Conservation (phyloP, 2,329 filamentous ascomycete species). For the Claviceps africana region DNA sequence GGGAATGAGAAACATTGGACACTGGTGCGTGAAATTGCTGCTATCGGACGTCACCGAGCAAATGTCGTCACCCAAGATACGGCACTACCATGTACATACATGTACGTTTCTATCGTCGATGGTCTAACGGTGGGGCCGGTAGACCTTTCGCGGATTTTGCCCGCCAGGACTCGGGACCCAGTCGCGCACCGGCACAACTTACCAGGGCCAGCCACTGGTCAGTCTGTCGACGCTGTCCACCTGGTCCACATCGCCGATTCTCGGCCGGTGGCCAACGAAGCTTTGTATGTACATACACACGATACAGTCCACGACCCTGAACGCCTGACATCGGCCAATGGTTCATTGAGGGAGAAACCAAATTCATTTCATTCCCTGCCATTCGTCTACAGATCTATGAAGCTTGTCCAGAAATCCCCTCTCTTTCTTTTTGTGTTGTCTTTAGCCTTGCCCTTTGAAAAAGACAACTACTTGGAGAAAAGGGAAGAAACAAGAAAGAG, state of each 20-base stretch:
- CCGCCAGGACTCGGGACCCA: background rate
- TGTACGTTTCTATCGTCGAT: too few species aligned
- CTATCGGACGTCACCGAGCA: background rate
- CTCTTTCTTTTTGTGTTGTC: background rate
- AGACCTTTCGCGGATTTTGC: too few species aligned
- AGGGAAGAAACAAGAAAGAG: background rate
- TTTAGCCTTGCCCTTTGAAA: too few species aligned
- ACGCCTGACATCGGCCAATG: background rate
- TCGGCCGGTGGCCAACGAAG: constrained; percentile 1
- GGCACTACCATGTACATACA: too few species aligned
- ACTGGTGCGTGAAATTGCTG: too few species aligned
- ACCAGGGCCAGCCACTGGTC: background rate
- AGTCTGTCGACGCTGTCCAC: background rate
- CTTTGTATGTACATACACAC: background rate
- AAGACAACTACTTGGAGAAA: too few species aligned
- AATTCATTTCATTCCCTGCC: too few species aligned
- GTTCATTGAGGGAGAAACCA: too few species aligned
- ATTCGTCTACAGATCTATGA: too few species aligned
- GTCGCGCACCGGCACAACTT: background rate
- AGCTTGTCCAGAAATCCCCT: too few species aligned
- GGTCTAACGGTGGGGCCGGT: too few species aligned
- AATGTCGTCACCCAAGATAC: background rate
- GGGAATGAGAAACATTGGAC: too few species aligned
- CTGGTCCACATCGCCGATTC: background rate
- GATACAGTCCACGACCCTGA: background rate